phyloP scores from a whole-genome alignment of 2,329 filamentous ascomycete species.

The Penicillium freii region DNA sequence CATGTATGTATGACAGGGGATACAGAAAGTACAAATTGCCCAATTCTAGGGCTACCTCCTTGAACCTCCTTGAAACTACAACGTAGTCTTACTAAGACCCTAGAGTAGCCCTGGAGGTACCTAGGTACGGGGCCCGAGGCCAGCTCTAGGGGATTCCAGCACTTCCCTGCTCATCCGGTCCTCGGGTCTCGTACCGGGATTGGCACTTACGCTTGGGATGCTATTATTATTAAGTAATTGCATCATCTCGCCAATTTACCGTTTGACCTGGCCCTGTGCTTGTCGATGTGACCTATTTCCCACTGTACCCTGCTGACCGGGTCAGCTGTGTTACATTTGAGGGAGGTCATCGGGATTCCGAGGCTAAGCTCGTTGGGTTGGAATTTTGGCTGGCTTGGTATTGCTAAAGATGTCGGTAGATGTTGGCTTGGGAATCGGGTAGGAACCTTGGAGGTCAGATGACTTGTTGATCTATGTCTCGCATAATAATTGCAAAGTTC shows the following conservation, averaged over 20 bases:
- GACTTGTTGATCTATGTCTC: not conserved
- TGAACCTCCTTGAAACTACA: no score
- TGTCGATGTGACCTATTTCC: not conserved
- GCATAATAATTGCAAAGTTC: not conserved
- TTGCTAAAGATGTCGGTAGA: not conserved
- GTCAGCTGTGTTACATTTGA: not conserved
- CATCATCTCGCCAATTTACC: not conserved
- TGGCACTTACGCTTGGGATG: not conserved
- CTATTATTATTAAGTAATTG: not conserved
- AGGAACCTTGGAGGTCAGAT: not conserved
- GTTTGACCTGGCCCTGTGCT: not conserved
- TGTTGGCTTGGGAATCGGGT: not conserved
- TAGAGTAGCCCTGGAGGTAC: not conserved
- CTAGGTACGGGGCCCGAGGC: not conserved
- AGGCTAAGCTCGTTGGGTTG: constrained; percentile 1
- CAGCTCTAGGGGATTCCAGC: not conserved
- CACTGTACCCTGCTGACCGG: not conserved
- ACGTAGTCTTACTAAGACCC: not conserved
- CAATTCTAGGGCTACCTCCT: not conserved
- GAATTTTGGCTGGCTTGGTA: not conserved
- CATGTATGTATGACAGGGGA: not conserved
- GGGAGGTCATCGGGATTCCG: not conserved
- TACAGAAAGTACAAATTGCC: not conserved
- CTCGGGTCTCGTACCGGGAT: not conserved
- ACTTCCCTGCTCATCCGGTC: not conserved